Evolutionary conservation across 2,329 filamentous ascomycete species (phyloP), one percentile per base, ranked within the genome.

Genomic region (Pyrenophora seminiperda): DNA sequence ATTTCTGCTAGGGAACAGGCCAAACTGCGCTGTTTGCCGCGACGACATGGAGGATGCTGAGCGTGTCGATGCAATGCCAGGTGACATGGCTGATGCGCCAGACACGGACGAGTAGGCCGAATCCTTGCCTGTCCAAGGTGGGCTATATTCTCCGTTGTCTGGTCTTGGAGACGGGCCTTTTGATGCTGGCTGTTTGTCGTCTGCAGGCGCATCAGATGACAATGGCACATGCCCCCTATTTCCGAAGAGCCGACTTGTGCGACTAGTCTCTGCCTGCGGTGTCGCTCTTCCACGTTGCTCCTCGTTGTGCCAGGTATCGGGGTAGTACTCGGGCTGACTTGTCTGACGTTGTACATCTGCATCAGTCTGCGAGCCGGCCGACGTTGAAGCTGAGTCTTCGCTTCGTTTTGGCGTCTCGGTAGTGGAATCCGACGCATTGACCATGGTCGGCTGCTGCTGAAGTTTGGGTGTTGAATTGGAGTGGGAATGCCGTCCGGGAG

Each of bases 81-180:
- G 68, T 15, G 67, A 70, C 37, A 66, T 61, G 38, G 61, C 63
- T 5, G 71, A 72, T 20, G 62, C 65, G 32, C 67, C 68, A 15
- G 71, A 72, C 18, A 72, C 59, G 7, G 71, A 74, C 39, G 70
- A 73, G 51, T 74, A 74, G 5, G 71, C 71, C 20, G 71, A 74
- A 39, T 74, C 71, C 50, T 72, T 71, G 20, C 67, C 68, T 5
- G 68, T 69, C 49, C 65, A 54, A 5, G 63, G 65, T n/a, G 70
- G 68, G 47, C 67, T 72, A 39, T 53, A 54, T 20, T 68, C 65
- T 7, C 48, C 53, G 39, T 58, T 58, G 19, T 55, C 41, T 41
- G 45, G 27, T 45, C 58, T 53, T 20, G 47, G 33, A 19, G 54
- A 44, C 24, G 46, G 31, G 44, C 51, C 48, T 47, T 48, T 49